Percentiles rank a stretch among this genome's conserved stretches.
Evolutionary conservation across 345 rosid species (phyloP).

Genomic region (Triadica sebifera): DNA sequence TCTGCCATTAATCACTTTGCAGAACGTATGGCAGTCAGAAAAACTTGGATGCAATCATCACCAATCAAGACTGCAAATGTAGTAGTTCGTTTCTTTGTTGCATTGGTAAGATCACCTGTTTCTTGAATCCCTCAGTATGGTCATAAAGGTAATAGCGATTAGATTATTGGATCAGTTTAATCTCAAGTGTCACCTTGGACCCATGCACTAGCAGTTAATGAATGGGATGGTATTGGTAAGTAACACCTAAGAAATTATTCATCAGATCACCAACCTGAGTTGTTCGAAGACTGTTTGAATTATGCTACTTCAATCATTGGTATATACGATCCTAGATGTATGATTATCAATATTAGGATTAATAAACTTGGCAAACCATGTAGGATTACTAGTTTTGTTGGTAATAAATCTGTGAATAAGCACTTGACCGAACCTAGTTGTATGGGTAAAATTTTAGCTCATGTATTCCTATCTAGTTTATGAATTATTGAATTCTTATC

Average conservation of each 20-base stretch:
- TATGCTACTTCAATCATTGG: background rate
- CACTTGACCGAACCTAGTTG: background rate
- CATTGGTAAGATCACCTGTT: conserved; percentile 62
- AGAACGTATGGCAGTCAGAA: conserved; percentile 96
- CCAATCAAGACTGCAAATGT: conserved; percentile 63
- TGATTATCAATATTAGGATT: background rate
- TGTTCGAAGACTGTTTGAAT: background rate
- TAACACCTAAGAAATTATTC: background rate
- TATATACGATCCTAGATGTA: background rate
- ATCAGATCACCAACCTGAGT: background rate
- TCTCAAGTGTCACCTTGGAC: background rate
- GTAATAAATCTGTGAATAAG: background rate
- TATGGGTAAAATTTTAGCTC: background rate
- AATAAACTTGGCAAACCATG: background rate
- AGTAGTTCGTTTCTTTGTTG: conserved; percentile 86
- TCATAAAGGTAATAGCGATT: background rate
- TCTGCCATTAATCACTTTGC: conserved; percentile 97
- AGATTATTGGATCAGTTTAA: conserved; percentile 2
- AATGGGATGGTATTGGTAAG: background rate
- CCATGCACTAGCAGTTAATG: background rate
- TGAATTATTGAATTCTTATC: background rate
- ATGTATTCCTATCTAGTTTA: background rate
- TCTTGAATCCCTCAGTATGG: conserved; percentile 3
- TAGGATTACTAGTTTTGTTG: background rate
- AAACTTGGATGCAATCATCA: conserved; percentile 94